phyloP scores from a whole-genome alignment of 2,329 filamentous ascomycete genomes.

The Phaeosphaeria sp. region DNA sequence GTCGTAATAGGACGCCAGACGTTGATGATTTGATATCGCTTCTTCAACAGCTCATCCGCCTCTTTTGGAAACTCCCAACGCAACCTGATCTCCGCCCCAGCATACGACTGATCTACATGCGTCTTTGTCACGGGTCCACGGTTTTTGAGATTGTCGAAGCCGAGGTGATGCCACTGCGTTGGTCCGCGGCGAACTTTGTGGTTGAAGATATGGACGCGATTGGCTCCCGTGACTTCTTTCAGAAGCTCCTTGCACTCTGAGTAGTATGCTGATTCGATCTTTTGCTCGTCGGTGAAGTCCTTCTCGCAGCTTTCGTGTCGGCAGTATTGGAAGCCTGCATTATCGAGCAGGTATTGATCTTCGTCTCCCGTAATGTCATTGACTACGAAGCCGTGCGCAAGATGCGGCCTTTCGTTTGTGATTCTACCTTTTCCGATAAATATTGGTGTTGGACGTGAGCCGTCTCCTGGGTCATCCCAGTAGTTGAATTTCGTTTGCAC shows the following conservation, averaged over 20 bases:
- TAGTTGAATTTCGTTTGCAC: slow-evolving; percentile 30
- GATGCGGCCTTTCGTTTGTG: slow-evolving; percentile 29
- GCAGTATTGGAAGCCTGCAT: slow-evolving; percentile 30
- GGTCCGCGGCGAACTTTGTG: slow-evolving; percentile 62
- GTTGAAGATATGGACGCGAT: slow-evolving; percentile 66
- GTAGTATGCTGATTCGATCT: slow-evolving; percentile 24
- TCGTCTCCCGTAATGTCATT: slow-evolving; percentile 28
- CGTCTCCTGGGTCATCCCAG: slow-evolving; percentile 32
- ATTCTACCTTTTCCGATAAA: slow-evolving; percentile 31
- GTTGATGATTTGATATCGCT: slow-evolving; percentile 38
- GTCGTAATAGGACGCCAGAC: slow-evolving; percentile 37
- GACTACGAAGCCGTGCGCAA: slow-evolving; percentile 26
- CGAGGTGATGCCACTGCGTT: slow-evolving; percentile 40
- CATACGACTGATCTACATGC: slow-evolving; percentile 57
- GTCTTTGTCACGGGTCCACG: slow-evolving; percentile 56
- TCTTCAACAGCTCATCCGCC: slow-evolving; percentile 29
- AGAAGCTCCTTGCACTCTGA: slow-evolving; percentile 35
- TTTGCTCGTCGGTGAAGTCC: slow-evolving; percentile 24
- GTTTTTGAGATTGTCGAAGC: slow-evolving; percentile 36
- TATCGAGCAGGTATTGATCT: slow-evolving; percentile 24
- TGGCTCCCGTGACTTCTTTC: slow-evolving; percentile 59
- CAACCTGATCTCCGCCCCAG: slow-evolving; percentile 25
- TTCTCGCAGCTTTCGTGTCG: slow-evolving; percentile 23
- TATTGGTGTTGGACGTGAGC: slow-evolving; percentile 28
- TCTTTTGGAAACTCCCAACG: slow-evolving; percentile 24